phyloP scores from a whole-genome alignment of 2,329 filamentous ascomycete genomes.

The Pseudogymnoascus sp. region DNA sequence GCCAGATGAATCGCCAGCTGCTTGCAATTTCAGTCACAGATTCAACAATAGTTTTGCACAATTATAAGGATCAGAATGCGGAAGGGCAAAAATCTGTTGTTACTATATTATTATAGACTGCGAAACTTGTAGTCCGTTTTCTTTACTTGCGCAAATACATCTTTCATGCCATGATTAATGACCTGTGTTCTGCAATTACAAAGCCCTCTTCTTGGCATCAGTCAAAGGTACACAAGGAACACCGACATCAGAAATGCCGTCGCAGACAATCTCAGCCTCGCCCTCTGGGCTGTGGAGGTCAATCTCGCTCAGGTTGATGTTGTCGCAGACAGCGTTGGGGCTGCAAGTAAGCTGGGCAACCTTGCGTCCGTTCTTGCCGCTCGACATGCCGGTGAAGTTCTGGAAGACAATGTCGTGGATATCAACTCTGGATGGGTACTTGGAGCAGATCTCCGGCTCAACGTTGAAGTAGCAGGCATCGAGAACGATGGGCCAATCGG shows the following conservation, averaged over 20 bases:
- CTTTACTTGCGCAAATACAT: conserved; percentile 1
- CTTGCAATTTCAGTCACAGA: neutral
- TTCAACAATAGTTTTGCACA: neutral
- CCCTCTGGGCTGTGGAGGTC: conserved; percentile 43
- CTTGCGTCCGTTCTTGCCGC: conserved; percentile 45
- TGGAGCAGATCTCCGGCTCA: conserved; percentile 40
- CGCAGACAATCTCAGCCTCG: conserved; percentile 39
- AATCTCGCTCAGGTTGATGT: conserved; percentile 48
- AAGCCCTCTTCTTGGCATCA: neutral
- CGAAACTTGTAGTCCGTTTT: neutral
- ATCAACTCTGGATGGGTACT: conserved; percentile 48
- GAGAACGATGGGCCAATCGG: conserved; percentile 48
- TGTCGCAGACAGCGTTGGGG: conserved; percentile 47
- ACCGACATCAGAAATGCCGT: conserved; percentile 31
- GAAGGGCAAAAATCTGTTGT: conserved; percentile 4
- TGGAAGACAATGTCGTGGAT: conserved; percentile 51
- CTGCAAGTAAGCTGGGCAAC: conserved; percentile 49
- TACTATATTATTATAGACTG: conserved; percentile 7
- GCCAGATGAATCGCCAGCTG: neutral
- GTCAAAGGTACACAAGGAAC: neutral
- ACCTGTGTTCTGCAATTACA: neutral
- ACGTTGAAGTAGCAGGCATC: conserved; percentile 58
- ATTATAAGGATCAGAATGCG: neutral
- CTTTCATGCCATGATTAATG: conserved; percentile 4
- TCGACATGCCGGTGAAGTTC: conserved; percentile 49